Conservation (phyloP, 768 basidiomycete species). For the Pholiota microspora region DNA sequence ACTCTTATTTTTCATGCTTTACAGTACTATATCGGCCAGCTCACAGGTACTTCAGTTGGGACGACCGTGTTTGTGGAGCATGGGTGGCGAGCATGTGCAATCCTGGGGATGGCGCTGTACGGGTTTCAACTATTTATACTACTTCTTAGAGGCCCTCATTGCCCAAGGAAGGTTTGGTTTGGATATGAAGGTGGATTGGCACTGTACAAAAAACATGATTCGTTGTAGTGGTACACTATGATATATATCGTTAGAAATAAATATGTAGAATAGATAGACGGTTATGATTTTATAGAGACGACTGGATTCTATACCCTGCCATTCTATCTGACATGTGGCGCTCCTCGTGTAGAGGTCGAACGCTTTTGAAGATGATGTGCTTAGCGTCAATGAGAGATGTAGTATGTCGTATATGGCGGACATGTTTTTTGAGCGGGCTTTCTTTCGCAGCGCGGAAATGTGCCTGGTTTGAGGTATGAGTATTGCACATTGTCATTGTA, state of each 20-base stretch:
- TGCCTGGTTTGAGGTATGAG: neutral
- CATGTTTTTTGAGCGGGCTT: neutral
- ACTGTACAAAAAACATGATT: neutral
- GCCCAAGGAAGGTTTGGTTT: neutral
- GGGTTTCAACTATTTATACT: slow-evolving; percentile 50
- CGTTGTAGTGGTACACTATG: neutral
- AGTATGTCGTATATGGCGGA: slow-evolving; percentile 2
- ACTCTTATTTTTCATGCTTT: too few species aligned
- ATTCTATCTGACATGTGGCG: neutral
- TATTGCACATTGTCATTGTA: neutral
- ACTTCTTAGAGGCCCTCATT: slow-evolving; percentile 55
- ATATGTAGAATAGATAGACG: neutral
- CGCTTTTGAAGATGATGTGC: slow-evolving; percentile 3
- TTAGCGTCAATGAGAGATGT: slow-evolving; percentile 4
- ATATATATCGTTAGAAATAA: neutral
- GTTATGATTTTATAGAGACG: slow-evolving; percentile 1
- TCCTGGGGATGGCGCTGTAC: slow-evolving; percentile 50
- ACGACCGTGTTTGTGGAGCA: slow-evolving; percentile 57
- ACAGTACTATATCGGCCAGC: slow-evolving; percentile 63
- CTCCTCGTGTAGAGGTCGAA: neutral
- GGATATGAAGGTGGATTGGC: neutral
- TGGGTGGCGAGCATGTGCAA: slow-evolving; percentile 63
- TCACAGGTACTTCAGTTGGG: slow-evolving; percentile 68
- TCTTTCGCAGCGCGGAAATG: slow-evolving; percentile 3
- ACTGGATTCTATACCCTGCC: neutral